phyloP scores from a whole-genome alignment of 2,329 filamentous ascomycete species.

The Xylaria sp. region DNA sequence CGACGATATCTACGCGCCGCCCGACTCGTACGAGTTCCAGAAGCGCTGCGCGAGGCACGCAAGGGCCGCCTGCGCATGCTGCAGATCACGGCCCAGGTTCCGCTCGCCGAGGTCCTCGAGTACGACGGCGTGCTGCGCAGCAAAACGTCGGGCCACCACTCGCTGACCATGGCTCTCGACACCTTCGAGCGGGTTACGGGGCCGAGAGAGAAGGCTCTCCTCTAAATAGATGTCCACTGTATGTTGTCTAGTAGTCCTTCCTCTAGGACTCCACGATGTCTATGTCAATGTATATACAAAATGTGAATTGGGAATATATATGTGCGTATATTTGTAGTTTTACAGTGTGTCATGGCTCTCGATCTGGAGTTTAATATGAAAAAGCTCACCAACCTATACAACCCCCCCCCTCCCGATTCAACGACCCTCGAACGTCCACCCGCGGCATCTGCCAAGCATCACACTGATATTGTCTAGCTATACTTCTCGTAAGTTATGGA shows the following conservation, averaged over 20 bases:
- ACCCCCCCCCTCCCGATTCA: background rate
- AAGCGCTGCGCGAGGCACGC: conserved; percentile 55
- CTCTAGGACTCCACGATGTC: background rate
- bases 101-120: conserved; percentile 94
- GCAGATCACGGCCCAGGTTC: conserved; percentile 83
- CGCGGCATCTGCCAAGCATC: background rate
- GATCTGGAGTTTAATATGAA: no score
- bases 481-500: background rate
- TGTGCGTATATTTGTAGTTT: background rate
- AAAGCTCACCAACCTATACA: no score
- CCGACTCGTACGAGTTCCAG: conserved; percentile 75
- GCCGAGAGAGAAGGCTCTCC: conserved; percentile 54
- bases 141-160: conserved; percentile 80
- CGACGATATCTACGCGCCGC: conserved; percentile 80
- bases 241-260: background rate
- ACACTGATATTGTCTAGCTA: background rate
- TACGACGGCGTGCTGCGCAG: conserved; percentile 89
- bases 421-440: background rate
- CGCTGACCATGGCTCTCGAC: conserved; percentile 64
- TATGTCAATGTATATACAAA: background rate
- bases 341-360: background rate
- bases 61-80: conserved; percentile 56
- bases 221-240: background rate
- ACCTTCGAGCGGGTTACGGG: conserved; percentile 62
- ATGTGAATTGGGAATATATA: no score